phyloP scores from a whole-genome alignment of 2,329 filamentous ascomycete genomes.

The Volutella citrinella region DNA sequence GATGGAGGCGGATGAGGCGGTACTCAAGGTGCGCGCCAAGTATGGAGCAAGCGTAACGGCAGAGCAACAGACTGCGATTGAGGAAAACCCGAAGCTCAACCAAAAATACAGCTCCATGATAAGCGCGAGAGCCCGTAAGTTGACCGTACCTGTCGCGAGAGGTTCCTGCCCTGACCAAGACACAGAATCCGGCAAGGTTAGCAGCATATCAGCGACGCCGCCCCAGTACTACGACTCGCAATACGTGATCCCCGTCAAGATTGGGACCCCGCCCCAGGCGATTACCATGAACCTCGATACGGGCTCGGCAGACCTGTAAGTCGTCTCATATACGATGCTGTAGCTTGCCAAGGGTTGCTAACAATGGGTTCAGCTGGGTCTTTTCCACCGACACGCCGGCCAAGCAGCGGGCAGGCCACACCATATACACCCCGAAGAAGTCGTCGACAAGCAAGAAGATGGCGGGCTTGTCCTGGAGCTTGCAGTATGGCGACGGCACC shows the following conservation, averaged over 20 bases:
- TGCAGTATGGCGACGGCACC: conserved; percentile 64
- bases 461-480: conserved; percentile 47
- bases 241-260: conserved; percentile 59
- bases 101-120: too few species aligned
- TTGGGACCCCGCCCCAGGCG: conserved; percentile 56
- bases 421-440: conserved; percentile 51
- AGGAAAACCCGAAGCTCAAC: too few species aligned
- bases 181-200: conserved; percentile 13
- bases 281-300: conserved; percentile 71
- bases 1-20: too few species aligned
- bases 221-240: conserved; percentile 46
- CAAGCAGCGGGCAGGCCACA: conserved; percentile 48
- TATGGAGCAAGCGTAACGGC: too few species aligned
- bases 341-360: too few species aligned
- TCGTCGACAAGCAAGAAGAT: conserved; percentile 43
- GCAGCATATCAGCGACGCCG: conserved; percentile 22
- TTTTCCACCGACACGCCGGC: conserved; percentile 57
- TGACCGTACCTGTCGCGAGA: too few species aligned
- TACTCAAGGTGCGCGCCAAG: too few species aligned
- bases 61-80: too few species aligned
- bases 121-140: too few species aligned
- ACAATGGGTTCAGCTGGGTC: conserved; percentile 67
- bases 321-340: too few species aligned
- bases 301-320: conserved; percentile 47
- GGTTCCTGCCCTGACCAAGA: too few species aligned